These are phyloP conservation scores for Porpolomopsis calyptriformis DNA, from an alignment of 768 basidiomycete genomes.

Conservation along the genomic window DNA sequence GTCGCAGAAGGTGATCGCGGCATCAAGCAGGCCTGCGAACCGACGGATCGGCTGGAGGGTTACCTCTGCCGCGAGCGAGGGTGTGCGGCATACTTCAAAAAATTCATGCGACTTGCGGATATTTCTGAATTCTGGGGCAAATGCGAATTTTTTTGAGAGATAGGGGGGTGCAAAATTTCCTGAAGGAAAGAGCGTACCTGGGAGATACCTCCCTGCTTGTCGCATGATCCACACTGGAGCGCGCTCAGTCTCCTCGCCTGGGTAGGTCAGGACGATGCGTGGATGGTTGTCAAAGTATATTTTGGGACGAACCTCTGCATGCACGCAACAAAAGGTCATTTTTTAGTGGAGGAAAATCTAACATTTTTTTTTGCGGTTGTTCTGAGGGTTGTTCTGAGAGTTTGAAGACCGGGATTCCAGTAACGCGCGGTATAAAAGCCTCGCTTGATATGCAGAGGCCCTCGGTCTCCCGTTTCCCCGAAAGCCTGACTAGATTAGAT, in stretches of 20 bases:
- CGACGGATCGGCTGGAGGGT: constrained; percentile 91
- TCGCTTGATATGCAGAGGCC: too few relatives aligned
- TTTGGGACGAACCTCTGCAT: constrained; percentile 48
- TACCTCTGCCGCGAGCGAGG: constrained; percentile 77
- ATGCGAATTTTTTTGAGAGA: constrained; percentile 73
- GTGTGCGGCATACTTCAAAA: constrained; percentile 90
- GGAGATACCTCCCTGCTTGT: constrained; percentile 91
- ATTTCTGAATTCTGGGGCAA: constrained; percentile 75
- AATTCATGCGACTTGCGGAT: constrained; percentile 83
- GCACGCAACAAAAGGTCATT: constrained; percentile 89
- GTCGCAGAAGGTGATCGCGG: constrained; percentile 96
- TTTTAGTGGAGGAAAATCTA: constrained; percentile 58
- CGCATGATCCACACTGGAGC: constrained; percentile 99
- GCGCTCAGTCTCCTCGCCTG: constrained; percentile 77
- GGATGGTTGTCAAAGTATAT: constrained; percentile 2
- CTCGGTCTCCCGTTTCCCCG: too few relatives aligned
- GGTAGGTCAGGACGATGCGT: not conserved
- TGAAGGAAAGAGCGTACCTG: constrained; percentile 51
- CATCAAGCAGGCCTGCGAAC: constrained; percentile 80
- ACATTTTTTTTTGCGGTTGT: constrained; percentile 22
- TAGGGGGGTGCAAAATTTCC: constrained; percentile 34
- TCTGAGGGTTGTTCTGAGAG: not conserved
- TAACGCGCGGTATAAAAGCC: too few relatives aligned
- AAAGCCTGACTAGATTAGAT: not conserved
- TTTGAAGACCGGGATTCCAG: too few relatives aligned